Conservation (phyloP, 495 filamentous ascomycete species). For the Chaetomium fimeti region DNA sequence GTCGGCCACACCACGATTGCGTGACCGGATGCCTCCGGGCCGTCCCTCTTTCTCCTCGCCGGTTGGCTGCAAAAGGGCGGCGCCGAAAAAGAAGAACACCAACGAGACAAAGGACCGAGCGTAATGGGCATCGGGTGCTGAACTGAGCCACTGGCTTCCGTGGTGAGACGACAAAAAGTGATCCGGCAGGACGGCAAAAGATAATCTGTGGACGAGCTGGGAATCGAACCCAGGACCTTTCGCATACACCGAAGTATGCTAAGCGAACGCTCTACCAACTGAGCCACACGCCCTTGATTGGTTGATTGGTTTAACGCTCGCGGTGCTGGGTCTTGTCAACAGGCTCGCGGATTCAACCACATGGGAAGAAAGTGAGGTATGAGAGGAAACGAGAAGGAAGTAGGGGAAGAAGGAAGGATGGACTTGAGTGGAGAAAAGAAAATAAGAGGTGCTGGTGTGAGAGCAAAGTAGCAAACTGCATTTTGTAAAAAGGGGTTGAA, state of each 20-base stretch:
- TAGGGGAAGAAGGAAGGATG: no score
- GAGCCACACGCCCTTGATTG: slow-evolving; percentile 27
- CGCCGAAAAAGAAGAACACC: no score
- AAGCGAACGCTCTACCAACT: slow-evolving; percentile 33
- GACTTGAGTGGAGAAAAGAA: no score
- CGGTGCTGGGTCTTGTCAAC: background rate
- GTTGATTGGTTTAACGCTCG: background rate
- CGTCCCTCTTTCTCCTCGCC: background rate
- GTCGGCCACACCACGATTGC: slow-evolving; percentile 20
- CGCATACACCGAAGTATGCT: slow-evolving; percentile 23
- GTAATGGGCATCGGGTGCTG: no score
- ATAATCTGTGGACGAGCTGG: slow-evolving; percentile 24
- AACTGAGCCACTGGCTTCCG: no score
- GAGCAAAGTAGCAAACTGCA: no score
- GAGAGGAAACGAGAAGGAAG: background rate
- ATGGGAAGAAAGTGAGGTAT: background rate
- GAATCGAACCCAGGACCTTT: slow-evolving; percentile 32
- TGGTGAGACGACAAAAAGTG: background rate
- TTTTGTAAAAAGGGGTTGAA: no score
- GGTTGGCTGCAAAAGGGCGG: no score
- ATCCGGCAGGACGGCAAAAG: background rate
- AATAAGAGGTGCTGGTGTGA: no score
- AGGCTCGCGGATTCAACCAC: background rate
- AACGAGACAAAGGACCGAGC: no score
- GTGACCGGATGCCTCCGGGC: slow-evolving; percentile 9